Conservation (phyloP, 1,284 basidiomycete species). For the Blastosporella zonata region DNA sequence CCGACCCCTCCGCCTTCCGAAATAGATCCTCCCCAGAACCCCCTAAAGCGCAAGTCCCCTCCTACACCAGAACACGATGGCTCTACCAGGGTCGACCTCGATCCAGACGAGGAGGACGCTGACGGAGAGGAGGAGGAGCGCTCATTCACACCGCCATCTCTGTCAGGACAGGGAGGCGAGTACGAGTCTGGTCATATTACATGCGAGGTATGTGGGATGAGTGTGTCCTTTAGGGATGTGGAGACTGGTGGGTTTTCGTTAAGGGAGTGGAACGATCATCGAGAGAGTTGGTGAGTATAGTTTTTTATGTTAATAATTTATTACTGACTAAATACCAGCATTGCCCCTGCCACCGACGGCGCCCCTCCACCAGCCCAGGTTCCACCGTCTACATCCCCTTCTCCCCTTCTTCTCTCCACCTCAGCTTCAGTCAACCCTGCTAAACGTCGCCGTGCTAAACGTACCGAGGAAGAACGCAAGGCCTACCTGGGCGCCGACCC, state of each 20-base stretch:
- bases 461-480: conserved; percentile 76
- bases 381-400: conserved; percentile 38
- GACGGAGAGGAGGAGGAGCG: conserved; percentile 6
- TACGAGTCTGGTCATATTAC: conserved; percentile 58
- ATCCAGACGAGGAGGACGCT: conserved; percentile 8
- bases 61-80: neutral
- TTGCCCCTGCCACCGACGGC: conserved; percentile 1
- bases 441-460: conserved; percentile 69
- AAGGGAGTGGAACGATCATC: conserved; percentile 68
- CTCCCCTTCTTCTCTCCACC: conserved; percentile 25
- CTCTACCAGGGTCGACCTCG: neutral
- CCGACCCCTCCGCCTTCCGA: neutral
- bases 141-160: conserved; percentile 16
- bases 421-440: conserved; percentile 40
- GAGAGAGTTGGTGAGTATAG: conserved; percentile 49
- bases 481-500: conserved; percentile 69
- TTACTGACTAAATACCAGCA: neutral
- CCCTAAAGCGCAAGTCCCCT: conserved; percentile 18
- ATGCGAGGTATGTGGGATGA: conserved; percentile 58
- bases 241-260: conserved; percentile 57
- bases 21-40: conserved; percentile 16
- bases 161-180: too few species aligned
- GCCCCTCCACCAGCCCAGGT: conserved; percentile 17
- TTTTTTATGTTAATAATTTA: neutral
- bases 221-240: conserved; percentile 64